Percentiles rank a stretch among this genome's conserved stretches.
phyloP scores from a whole-genome alignment of 345 rosid species.

The Corchorus capsularis region DNA sequence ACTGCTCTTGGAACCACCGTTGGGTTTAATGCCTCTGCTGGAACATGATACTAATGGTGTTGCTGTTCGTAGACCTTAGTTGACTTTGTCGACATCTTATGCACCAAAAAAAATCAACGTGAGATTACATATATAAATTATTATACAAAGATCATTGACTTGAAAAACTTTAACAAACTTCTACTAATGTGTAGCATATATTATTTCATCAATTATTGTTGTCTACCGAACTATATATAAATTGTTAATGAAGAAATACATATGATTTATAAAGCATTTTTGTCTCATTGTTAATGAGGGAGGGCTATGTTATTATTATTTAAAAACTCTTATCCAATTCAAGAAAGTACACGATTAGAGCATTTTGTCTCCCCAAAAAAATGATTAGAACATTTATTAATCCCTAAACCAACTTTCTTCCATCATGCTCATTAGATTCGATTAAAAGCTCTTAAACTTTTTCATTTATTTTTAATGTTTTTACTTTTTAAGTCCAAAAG shows the following conservation, averaged over 20 bases:
- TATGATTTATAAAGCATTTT: not conserved
- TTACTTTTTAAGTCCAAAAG: not conserved
- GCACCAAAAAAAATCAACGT: too few relatives aligned
- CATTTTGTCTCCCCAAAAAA: not conserved
- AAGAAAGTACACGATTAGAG: too few relatives aligned
- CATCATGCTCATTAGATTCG: not conserved
- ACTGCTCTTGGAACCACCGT: too few relatives aligned
- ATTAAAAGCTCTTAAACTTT: not conserved
- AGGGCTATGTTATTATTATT: not conserved
- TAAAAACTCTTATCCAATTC: not conserved
- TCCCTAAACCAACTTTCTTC: not conserved
- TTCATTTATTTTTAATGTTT: slow-evolving; percentile 1
- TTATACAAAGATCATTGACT: not conserved
- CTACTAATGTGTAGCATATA: not conserved
- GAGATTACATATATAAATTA: not conserved
- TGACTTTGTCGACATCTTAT: too few relatives aligned
- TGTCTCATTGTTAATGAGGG: not conserved
- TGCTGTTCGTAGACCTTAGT: too few relatives aligned
- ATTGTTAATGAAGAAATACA: too few relatives aligned
- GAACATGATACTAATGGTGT: too few relatives aligned
- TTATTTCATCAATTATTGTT: slow-evolving; percentile 1
- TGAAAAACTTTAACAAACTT: not conserved
- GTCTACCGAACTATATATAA: not conserved
- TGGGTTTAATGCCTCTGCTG: too few relatives aligned
- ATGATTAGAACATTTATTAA: slow-evolving; percentile 5